phyloP scores from a whole-genome alignment of 305 asterid species.

The Solanum chacoense region DNA sequence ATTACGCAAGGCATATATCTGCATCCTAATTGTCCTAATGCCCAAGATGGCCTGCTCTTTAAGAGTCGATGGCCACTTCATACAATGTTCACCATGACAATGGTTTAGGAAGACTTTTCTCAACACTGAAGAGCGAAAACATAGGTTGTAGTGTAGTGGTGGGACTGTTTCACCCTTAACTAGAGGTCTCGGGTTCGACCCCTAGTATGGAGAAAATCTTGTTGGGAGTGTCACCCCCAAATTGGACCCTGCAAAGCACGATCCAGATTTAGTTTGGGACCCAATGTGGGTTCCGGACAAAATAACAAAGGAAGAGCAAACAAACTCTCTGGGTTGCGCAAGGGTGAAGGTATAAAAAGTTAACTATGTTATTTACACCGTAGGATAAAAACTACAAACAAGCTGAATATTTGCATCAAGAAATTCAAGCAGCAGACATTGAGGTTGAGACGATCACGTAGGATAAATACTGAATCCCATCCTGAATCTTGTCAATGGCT shows the following conservation, averaged over 20 bases:
- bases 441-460: conserved; percentile 48
- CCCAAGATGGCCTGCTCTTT: background rate
- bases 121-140: background rate
- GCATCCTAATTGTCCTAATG: background rate
- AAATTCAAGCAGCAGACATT: conserved; percentile 42
- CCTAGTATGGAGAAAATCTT: background rate
- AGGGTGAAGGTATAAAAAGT: background rate
- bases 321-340: background rate
- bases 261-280: background rate
- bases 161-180: background rate
- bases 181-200: background rate
- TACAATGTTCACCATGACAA: background rate
- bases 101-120: background rate
- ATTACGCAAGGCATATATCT: background rate
- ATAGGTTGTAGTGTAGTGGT: background rate
- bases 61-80: background rate
- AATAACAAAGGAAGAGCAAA: background rate
- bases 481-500: conserved; percentile 66
- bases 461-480: conserved; percentile 59
- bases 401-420: background rate
- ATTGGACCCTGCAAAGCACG: background rate
- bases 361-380: background rate
- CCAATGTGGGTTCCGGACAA: background rate
- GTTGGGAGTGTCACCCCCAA: background rate
- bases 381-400: background rate